A percentile compares a stretch with the other conserved stretches of the same genome.
Conservation (phyloP, 352 stramenopile genomes). For the Phytophthora foliorum region DNA sequence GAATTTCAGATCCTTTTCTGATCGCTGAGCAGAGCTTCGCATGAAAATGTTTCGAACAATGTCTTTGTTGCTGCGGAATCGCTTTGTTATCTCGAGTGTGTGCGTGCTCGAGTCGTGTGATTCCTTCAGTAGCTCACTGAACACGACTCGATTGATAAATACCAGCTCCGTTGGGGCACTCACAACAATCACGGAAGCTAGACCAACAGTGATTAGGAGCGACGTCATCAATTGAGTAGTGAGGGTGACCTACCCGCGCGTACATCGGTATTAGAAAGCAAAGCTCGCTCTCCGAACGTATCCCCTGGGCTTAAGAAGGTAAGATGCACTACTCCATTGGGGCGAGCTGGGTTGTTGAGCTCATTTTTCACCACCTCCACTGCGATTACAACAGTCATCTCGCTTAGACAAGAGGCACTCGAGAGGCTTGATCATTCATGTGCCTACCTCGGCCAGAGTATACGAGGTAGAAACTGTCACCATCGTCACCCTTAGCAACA, state of each 20-base stretch:
- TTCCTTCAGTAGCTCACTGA: slow-evolving; percentile 72
- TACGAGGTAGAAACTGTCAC: slow-evolving; percentile 85
- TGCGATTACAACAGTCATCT: slow-evolving; percentile 21
- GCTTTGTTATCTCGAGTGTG: slow-evolving; percentile 75
- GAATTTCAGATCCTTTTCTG: slow-evolving; percentile 88
- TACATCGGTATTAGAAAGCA: slow-evolving; percentile 68
- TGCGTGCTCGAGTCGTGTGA: slow-evolving; percentile 58
- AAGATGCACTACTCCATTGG: slow-evolving; percentile 48
- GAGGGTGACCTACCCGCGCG: slow-evolving; percentile 52
- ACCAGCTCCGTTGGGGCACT: slow-evolving; percentile 67
- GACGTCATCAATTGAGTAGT: not conserved
- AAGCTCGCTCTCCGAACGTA: slow-evolving; percentile 80
- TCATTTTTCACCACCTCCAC: slow-evolving; percentile 67
- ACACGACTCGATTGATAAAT: slow-evolving; percentile 76
- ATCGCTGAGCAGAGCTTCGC: slow-evolving; percentile 66
- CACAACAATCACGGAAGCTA: slow-evolving; percentile 67
- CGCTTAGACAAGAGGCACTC: not conserved
- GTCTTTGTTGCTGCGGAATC: slow-evolving; percentile 89
- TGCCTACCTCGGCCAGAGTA: slow-evolving; percentile 74
- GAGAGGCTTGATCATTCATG: not conserved
- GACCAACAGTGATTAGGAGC: not conserved
- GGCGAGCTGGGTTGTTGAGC: slow-evolving; percentile 19
- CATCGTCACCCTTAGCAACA: slow-evolving; percentile 64
- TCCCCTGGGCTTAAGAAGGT: slow-evolving; percentile 62
- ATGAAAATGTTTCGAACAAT: slow-evolving; percentile 91